Evolutionary conservation across 805 yeast species (phyloP), one percentile per base, ranked within the genome.

Genomic region (Geotrichum ghanense): DNA sequence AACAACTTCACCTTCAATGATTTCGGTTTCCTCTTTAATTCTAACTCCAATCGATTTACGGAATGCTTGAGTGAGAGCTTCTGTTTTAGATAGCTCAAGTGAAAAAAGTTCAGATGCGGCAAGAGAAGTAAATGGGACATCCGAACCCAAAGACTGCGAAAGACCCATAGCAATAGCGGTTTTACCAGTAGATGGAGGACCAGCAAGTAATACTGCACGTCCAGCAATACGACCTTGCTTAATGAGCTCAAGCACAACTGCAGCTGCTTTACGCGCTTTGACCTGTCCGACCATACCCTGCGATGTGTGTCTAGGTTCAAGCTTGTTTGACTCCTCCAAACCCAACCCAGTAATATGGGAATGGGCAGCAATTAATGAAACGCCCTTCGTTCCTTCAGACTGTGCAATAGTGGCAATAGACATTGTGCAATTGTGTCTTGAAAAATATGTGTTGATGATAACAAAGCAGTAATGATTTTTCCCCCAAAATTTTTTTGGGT

Each of bases 251-350:
- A 90, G 75, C 45, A 92, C 81, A 39, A 92, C 81, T 48, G 96
- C 99, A 17, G 96, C 95, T 3, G 99, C 97, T 61, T 80, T 81
- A 66, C 99, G 79, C 2, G 98, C 98, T 61, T 85, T 84, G 46
- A 78, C 62, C 70, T 92, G 99, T 25, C 98, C 99, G 43, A 92
- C 97, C 95, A 92, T 88, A 16, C 99, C 99, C 62, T 92, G 95
- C 41, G 80, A 72, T 34, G 82, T 72, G 45, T 76, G 83, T 47
- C 83, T 76, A 39, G 97, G 97, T 57, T 78, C 81, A 54, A 94
- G 73, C 57, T 80, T 77, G 53, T 88, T 97, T 35, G 59, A 56
- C 16, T 20, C 25, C 64, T 90, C 97, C 45, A 92, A 75, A n/a
- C 99, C 99, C 24, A 92, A 74, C 0, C 98, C 98, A 21, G 92